Base-by-base conservation (phyloP, 257 asterid species). In the Marsdenia floribunda region DNA sequence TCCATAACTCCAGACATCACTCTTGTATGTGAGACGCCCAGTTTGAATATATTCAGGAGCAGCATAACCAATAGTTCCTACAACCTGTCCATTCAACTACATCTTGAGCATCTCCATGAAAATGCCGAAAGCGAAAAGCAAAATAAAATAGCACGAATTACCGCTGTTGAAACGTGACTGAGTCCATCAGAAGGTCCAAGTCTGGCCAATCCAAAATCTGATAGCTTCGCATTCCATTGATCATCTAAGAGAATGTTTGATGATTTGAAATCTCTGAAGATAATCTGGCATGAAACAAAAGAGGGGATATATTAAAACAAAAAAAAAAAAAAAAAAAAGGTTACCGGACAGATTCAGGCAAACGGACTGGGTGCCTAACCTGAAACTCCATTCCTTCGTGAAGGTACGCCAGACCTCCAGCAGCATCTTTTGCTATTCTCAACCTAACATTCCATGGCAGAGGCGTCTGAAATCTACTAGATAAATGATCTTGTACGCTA, bases 1-100 rank as follows among this genome's bases (percentile, higher is more conserved):
- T 12, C 98, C 98, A 73, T 92, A 94, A 73, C 97, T 92, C 99
- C 97, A 94, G 5, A 94, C 91, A 5, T 94, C 97, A 72, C 96
- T 92, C 83, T 92, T 94, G 67, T 85, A 82, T 52, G 97, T 92
- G 4, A 94, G 96, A 40, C 93, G 93, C 16, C 99, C 99, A 0
- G 99, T 92, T 59, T 89, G 96, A 44, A 94, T 85, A 78, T 94
- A 94, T 76, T 94, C 99, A 6, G 96, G 97, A 33, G 97, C 97
- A 2, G 99, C 99, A 77, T 94, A 94, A 50, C 99, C 99, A 4
- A 92, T 84, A 2, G 99, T 94, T 52, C 99, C 97, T 19, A 94
- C 99, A 58, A 94, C 92, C 98, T 93, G 33, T 46, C 40, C 47
- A 29, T 44, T 44, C 49, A 44, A 44, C 49, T 44, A 44, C 8